These are phyloP conservation scores for Fraxinus ornus DNA, from an alignment of 305 asterid species.

Conservation along the genomic window DNA sequence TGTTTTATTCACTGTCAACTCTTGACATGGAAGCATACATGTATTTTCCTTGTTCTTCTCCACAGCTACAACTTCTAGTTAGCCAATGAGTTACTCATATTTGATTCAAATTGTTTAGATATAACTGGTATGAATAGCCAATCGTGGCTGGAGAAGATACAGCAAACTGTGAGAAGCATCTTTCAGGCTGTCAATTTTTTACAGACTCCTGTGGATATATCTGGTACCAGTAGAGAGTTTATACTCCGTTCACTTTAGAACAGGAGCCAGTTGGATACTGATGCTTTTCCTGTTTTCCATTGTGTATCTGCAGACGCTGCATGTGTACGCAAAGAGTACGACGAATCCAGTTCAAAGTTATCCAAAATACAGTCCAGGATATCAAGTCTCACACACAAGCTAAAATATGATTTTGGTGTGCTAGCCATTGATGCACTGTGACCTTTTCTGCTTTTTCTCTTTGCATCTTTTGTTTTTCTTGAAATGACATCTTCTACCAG, in stretches of 20 bases:
- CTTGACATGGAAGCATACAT: background rate
- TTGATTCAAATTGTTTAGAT: constrained; percentile 50
- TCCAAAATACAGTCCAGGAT: constrained; percentile 87
- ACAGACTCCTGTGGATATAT: constrained; percentile 74
- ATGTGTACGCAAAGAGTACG: constrained; percentile 77
- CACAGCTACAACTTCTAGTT: constrained; percentile 5
- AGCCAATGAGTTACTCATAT: constrained; percentile 20
- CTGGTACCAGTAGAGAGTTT: constrained; percentile 57
- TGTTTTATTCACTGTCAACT: constrained; percentile 23
- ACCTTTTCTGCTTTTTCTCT: background rate
- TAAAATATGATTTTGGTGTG: constrained; percentile 86
- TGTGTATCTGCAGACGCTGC: constrained; percentile 68
- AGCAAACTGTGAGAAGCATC: constrained; percentile 58
- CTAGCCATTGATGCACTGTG: constrained; percentile 16
- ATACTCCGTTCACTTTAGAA: constrained; percentile 20
- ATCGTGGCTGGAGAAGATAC: constrained; percentile 91
- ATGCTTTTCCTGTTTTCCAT: constrained; percentile 18
- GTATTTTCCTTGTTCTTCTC: background rate
- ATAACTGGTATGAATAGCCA: constrained; percentile 46
- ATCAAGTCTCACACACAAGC: constrained; percentile 80
- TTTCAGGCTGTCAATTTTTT: constrained; percentile 70
- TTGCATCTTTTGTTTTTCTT: background rate
- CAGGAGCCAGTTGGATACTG: constrained; percentile 23
- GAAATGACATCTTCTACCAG: background rate
- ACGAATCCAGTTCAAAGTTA: constrained; percentile 75